These are phyloP conservation scores for Fusarium multiceps DNA, from an alignment of 2,329 filamentous ascomycete genomes.

Conservation along the genomic window DNA sequence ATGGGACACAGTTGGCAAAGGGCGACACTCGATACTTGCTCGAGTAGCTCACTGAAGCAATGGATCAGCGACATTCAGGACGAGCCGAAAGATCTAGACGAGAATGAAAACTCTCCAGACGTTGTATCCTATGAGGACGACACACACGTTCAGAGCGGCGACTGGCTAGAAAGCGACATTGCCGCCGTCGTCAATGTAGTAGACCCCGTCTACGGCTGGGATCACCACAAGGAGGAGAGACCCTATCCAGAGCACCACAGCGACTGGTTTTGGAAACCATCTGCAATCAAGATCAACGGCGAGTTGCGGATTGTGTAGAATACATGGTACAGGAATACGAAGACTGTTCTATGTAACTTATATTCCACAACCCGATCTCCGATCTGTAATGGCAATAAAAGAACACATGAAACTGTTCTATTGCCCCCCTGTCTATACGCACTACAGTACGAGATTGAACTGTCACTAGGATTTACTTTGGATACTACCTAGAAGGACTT, in stretches of 20 bases:
- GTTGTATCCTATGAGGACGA: background rate
- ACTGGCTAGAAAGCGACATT: background rate
- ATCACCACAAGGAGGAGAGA: background rate
- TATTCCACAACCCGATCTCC: background rate
- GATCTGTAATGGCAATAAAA: background rate
- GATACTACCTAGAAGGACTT: background rate
- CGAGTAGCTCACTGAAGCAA: background rate
- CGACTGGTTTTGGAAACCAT: background rate
- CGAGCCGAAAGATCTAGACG: background rate
- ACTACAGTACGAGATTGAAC: background rate
- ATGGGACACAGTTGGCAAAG: background rate
- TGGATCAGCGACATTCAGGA: background rate
- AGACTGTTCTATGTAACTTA: background rate
- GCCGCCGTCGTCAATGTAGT: background rate
- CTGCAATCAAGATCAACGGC: background rate
- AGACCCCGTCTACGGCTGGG: background rate
- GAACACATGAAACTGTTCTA: background rate
- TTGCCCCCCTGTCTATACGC: background rate
- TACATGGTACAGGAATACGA: background rate
- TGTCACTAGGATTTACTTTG: background rate
- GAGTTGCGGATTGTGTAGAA: background rate
- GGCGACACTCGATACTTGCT: background rate
- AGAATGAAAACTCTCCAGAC: background rate
- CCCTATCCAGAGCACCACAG: background rate
- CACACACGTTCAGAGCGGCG: fast-evolving